Evolutionary conservation across 176 grass and related monocot species (phyloP).

Genomic region (Phyllostachys edulis): DNA sequence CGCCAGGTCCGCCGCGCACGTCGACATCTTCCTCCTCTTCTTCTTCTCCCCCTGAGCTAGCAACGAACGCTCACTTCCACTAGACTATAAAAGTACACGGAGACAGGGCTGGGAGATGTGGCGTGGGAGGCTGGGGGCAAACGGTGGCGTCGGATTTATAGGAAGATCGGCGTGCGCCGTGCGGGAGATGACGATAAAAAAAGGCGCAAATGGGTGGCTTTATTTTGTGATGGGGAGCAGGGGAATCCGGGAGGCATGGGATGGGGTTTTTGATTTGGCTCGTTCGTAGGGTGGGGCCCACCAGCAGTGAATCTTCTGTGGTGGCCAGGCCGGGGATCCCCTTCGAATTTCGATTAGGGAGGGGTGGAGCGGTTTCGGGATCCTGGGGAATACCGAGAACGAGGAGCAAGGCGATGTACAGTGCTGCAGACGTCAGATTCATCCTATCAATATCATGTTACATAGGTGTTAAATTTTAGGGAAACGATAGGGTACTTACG

Average conservation of each 20-base stretch:
- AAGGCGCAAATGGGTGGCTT: not conserved
- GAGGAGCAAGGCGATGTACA: too few species aligned
- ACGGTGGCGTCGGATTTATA: conserved; percentile 37
- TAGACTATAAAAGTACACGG: not conserved
- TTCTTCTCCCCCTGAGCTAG: not conserved
- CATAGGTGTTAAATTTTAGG: too few species aligned
- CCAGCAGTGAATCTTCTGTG: conserved; percentile 35
- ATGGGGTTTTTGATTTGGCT: not conserved
- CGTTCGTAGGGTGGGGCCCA: not conserved
- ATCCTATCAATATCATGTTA: too few species aligned
- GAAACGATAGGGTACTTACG: too few species aligned
- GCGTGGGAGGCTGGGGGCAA: not conserved
- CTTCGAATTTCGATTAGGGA: too few species aligned
- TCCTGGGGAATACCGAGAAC: not conserved
- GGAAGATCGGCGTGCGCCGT: not conserved
- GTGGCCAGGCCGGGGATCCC: not conserved
- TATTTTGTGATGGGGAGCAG: not conserved
- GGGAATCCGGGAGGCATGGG: not conserved
- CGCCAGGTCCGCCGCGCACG: conserved; percentile 63
- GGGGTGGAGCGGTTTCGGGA: not conserved
- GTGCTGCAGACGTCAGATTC: too few species aligned
- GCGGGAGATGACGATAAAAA: not conserved
- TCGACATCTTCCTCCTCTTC: conserved; percentile 51
- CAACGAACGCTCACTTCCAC: not conserved
- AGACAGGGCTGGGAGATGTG: not conserved